Evolutionary conservation across 768 basidiomycete species (phyloP), one percentile per base, ranked within the genome.

Genomic region (Solioccasus polychromus): DNA sequence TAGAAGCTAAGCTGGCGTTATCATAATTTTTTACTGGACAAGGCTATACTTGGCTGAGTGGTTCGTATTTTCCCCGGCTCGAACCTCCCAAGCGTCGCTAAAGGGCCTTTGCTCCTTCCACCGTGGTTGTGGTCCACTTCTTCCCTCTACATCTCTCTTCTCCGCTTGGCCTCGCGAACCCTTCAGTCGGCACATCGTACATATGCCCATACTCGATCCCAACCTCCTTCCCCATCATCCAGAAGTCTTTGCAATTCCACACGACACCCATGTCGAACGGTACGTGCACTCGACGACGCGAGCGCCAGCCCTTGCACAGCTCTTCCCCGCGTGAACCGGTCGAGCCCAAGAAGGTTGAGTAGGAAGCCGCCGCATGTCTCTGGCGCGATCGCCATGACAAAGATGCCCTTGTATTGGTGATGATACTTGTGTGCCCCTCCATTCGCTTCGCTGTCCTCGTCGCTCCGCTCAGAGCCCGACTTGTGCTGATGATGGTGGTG

Each of bases 241-340:
- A 99, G 67, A 99, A 98, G 71, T 99, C 95, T 57, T 78, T 81
- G 64, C 92, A 94, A 61, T 94, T 94, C 45, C 74, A 72, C 17
- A 78, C 68, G 14, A 86, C 36, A 2, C 94, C 94, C 18, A 88
- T 57, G 67, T 96, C 92, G 64, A 98, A 99, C 31, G 95, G 96
- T 85, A 44, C 78, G 83, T 6, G 80, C 73, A 18, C 52, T 24
- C 22, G 62, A 59, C 23, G 63, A 64, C 1, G 89, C 85, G 20
- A 83, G 74, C 38, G 83, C 79, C 44, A 98, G 82, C 19, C 94
- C 93, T 54, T 89, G 83, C 8, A 86, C 86, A 0, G 92, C 93
- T 52, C 83, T 85, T 19, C 92, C 92, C 43, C 85, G 85, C 30
- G 94, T 96, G 69, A 97, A 97, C 40, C 92, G 72, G 68, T 99